Evolutionary conservation across 345 rosid species (phyloP).

Genomic region (Linum usitatissimum): DNA sequence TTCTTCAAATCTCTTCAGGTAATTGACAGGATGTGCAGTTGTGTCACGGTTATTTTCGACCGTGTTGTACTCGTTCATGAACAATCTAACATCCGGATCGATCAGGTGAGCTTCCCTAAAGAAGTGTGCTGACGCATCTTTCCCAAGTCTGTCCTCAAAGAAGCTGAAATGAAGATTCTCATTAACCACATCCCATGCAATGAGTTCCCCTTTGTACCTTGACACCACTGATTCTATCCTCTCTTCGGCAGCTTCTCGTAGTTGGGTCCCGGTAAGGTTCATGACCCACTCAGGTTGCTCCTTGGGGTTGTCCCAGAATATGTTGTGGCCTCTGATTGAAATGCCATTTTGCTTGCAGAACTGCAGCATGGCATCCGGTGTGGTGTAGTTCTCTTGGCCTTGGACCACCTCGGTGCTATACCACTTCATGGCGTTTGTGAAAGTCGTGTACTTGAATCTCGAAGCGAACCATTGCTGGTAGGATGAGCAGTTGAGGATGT

Average conservation of each 20-base stretch:
- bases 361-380: conserved; percentile 52
- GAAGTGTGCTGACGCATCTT: conserved; percentile 39
- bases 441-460: conserved; percentile 52
- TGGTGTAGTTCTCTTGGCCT: conserved; percentile 56
- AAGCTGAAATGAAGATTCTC: conserved; percentile 73
- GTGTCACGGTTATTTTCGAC: conserved; percentile 38
- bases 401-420: conserved; percentile 49
- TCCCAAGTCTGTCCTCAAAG: conserved; percentile 61
- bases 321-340: conserved; percentile 61
- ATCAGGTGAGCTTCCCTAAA: conserved; percentile 33
- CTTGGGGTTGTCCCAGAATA: conserved; percentile 61
- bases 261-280: conserved; percentile 25
- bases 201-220: conserved; percentile 55
- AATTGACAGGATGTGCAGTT: conserved; percentile 23
- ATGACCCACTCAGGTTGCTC: conserved; percentile 64
- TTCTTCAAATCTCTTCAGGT: conserved; percentile 34
- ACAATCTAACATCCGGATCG: conserved; percentile 44
- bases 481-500: conserved; percentile 38
- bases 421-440: conserved; percentile 93
- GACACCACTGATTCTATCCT: conserved; percentile 54
- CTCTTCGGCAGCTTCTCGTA: conserved; percentile 30
- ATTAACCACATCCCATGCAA: conserved; percentile 82
- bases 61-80: conserved; percentile 72
- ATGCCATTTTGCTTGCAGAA: conserved; percentile 37
- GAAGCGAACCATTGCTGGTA: conserved; percentile 69